Evolutionary conservation across 2,329 filamentous ascomycete species (phyloP), one percentile per base, ranked within the genome.

Genomic region (Nothophaeocryptopus gaeumannii): DNA sequence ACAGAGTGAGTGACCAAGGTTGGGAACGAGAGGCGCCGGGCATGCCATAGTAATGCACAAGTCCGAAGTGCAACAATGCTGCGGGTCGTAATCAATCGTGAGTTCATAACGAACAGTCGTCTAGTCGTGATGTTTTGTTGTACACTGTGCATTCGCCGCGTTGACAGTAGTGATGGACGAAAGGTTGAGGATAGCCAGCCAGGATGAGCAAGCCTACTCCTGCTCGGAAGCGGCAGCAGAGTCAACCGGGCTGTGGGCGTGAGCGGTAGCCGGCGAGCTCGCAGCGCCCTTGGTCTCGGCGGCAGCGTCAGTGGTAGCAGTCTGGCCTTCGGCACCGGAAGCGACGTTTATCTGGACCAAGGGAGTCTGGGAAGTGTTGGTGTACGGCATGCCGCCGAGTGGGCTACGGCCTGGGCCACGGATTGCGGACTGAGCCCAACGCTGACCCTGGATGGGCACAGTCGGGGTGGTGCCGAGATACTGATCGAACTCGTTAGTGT

Each of bases 401-500:
- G 58, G 55, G 57, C 53, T 56, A 50, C 56, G 53, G 43, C 55
- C 52, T n/a, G 56, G 54, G 44, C 54, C 46, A 38, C 56, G 54
- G 35, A 59, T 55, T 34, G 52, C 54, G 26, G 65, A 66, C 39
- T 68, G 65, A 48, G 64, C 63, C 63, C 64, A 70, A 46, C 64
- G 63, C 62, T 68, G 66, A 44, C 60, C 62, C 41, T 66, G 61
- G 46, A 67, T 60, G 12, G 66, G 64, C 15, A 66, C 61, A 36
- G 58, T 53, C 33, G 65, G 50, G 11, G 56, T 55, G 39, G 60
- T 63, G 46, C 62, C 61, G 42, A 70, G 59, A 54, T 66, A 70
- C 47, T 65, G 62, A 51, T 70, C 67, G 45, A 70, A 70, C 53
- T 70, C 68, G 52, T 68, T 68, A 45, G 53, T 45, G 41, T 56